Conservation (phyloP, 1,284 basidiomycete species). For the Gymnopus androsaceus region DNA sequence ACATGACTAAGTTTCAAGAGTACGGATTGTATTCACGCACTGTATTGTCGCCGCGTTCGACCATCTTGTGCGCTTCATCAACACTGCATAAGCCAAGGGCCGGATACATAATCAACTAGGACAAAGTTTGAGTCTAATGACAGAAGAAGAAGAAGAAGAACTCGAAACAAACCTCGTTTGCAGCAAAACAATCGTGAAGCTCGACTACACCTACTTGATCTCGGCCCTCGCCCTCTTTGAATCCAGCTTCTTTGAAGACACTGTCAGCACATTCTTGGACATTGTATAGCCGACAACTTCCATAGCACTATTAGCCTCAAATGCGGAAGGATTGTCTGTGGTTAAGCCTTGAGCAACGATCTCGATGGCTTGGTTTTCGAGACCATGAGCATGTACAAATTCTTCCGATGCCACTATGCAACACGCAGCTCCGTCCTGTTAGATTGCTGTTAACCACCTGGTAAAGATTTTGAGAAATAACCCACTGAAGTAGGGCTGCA, state of each 20-base stretch:
- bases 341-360: slow-evolving; percentile 65
- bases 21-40: slow-evolving; percentile 37
- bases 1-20: slow-evolving; percentile 1
- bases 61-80: slow-evolving; percentile 75
- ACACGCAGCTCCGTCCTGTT: slow-evolving; percentile 73
- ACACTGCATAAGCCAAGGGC: slow-evolving; percentile 74
- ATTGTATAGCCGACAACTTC: slow-evolving; percentile 76
- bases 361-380: slow-evolving; percentile 88
- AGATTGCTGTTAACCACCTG: background rate
- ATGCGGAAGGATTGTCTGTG: slow-evolving; percentile 66
- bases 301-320: slow-evolving; percentile 70
- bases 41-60: slow-evolving; percentile 82
- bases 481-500: slow-evolving; percentile 81
- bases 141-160: background rate
- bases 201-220: slow-evolving; percentile 84
- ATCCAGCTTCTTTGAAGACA: slow-evolving; percentile 75
- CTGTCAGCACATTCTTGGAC: slow-evolving; percentile 73
- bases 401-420: slow-evolving; percentile 79
- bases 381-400: slow-evolving; percentile 74
- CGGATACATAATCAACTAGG: slow-evolving; percentile 80
- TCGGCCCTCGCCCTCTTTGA: slow-evolving; percentile 61
- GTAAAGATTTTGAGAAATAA: background rate
- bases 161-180: slow-evolving; percentile 60
- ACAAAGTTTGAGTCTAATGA: background rate
- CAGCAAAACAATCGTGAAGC: slow-evolving; percentile 83